These are phyloP conservation scores for Diaporthe sp. DNA, from an alignment of 2,329 filamentous ascomycete genomes.

Conservation along the genomic window DNA sequence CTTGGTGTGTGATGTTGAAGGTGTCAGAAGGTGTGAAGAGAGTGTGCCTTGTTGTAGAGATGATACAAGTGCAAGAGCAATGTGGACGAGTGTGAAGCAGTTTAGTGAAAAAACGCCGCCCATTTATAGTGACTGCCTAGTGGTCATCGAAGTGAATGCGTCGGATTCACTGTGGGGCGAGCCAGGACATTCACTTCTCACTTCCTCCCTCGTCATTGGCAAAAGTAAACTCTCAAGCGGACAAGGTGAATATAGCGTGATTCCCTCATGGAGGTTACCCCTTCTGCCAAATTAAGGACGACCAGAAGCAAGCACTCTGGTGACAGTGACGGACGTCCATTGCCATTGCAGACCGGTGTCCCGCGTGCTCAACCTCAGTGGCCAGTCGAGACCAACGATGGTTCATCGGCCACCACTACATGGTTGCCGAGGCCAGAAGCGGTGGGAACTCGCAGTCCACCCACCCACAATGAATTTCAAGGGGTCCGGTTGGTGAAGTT, in stretches of 20 bases:
- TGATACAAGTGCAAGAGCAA: neutral
- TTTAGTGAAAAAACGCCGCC: neutral
- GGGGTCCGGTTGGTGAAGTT: neutral
- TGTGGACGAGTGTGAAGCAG: neutral
- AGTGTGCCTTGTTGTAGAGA: neutral
- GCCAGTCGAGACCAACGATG: constrained; percentile 5
- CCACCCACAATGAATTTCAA: neutral
- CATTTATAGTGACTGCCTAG: neutral
- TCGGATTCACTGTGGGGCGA: neutral
- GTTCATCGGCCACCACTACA: neutral
- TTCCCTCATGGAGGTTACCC: neutral
- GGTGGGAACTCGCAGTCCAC: neutral
- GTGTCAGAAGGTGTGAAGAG: neutral
- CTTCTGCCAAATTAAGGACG: neutral
- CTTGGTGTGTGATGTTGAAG: neutral
- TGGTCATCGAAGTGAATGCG: neutral
- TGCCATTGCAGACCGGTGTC: constrained; percentile 9
- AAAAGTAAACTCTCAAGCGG: neutral
- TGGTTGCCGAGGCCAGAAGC: neutral
- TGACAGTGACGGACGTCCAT: neutral
- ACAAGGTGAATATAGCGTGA: neutral
- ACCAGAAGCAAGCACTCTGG: constrained; percentile 5
- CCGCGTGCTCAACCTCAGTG: neutral
- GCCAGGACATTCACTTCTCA: neutral
- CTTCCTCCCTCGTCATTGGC: neutral